Evolutionary conservation across 306 rosid species (phyloP).

Genomic region (Canavalia gladiata): DNA sequence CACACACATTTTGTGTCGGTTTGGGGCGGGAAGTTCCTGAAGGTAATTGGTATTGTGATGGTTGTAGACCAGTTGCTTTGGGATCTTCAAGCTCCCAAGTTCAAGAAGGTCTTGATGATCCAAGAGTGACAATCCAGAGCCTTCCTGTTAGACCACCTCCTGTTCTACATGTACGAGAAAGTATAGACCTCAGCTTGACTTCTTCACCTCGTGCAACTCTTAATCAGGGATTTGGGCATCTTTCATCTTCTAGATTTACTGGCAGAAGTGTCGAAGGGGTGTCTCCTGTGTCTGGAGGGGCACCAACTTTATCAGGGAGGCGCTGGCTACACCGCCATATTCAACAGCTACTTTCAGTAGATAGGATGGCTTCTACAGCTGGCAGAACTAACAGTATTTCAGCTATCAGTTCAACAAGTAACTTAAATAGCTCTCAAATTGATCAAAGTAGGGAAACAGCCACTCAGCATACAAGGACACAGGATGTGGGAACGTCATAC

Average conservation of each 20-base stretch:
- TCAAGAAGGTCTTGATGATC: constrained; percentile 64
- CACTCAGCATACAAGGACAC: constrained; percentile 55
- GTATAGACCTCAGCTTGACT: constrained; percentile 74
- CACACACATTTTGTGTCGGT: constrained; percentile 97
- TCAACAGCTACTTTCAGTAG: constrained; percentile 68
- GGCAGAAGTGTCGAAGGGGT: constrained; percentile 64
- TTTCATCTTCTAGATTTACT: constrained; percentile 72
- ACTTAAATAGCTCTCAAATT: constrained; percentile 56
- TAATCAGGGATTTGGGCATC: constrained; percentile 68
- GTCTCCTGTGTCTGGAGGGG: constrained; percentile 79
- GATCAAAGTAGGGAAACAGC: constrained; percentile 66
- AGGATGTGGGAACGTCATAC: constrained; percentile 63
- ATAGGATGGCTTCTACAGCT: constrained; percentile 59
- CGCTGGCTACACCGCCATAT: constrained; percentile 84
- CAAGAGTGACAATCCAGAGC: constrained; percentile 60
- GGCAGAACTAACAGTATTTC: constrained; percentile 63
- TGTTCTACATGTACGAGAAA: constrained; percentile 58
- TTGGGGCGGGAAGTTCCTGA: constrained; percentile 91
- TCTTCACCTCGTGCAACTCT: constrained; percentile 68
- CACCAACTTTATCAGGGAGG: constrained; percentile 84
- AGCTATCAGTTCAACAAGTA: constrained; percentile 53
- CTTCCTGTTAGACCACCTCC: constrained; percentile 63
- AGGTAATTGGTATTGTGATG: constrained; percentile 95
- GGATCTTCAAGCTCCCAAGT: constrained; percentile 81
- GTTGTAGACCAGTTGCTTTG: constrained; percentile 79